Percentiles rank a stretch among this genome's conserved stretches.
phyloP scores from a whole-genome alignment of 345 rosid species.

The Dipteronia dyeriana region DNA sequence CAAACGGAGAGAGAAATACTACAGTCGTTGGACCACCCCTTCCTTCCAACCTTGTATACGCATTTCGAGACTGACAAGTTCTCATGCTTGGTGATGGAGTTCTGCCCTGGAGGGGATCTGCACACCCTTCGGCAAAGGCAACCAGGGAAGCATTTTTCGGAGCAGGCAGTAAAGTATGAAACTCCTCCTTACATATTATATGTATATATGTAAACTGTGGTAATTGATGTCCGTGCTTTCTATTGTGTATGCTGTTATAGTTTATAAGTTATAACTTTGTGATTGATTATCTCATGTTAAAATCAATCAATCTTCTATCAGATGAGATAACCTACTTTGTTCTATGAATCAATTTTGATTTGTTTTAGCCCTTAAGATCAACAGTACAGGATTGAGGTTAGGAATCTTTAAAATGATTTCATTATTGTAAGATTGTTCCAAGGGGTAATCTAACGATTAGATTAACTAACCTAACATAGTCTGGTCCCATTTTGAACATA shows the following conservation, averaged over 20 bases:
- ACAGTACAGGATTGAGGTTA: too few relatives aligned
- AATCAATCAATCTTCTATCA: too few relatives aligned
- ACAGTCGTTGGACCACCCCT: constrained; percentile 78
- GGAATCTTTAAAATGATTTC: too few relatives aligned
- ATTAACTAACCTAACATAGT: too few relatives aligned
- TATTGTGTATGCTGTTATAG: constrained; percentile 9
- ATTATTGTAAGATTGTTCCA: too few relatives aligned
- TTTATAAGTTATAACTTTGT: too few relatives aligned
- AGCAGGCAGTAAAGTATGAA: constrained; percentile 79
- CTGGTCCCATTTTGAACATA: background rate
- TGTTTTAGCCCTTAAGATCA: background rate
- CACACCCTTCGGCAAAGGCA: constrained; percentile 83
- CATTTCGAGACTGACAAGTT: constrained; percentile 86
- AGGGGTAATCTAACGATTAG: too few relatives aligned
- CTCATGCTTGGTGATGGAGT: constrained; percentile 88
- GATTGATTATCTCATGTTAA: background rate
- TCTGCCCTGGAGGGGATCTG: constrained; percentile 89
- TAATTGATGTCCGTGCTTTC: constrained; percentile 6
- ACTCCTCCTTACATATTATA: constrained; percentile 13
- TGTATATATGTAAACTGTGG: background rate
- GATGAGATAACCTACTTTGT: background rate
- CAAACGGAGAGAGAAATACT: constrained; percentile 84
- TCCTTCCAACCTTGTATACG: constrained; percentile 74
- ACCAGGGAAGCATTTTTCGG: constrained; percentile 76
- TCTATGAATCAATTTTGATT: background rate